Base-by-base conservation (phyloP, 78 protist species). In the Mantamonas sphyraenae region DNA sequence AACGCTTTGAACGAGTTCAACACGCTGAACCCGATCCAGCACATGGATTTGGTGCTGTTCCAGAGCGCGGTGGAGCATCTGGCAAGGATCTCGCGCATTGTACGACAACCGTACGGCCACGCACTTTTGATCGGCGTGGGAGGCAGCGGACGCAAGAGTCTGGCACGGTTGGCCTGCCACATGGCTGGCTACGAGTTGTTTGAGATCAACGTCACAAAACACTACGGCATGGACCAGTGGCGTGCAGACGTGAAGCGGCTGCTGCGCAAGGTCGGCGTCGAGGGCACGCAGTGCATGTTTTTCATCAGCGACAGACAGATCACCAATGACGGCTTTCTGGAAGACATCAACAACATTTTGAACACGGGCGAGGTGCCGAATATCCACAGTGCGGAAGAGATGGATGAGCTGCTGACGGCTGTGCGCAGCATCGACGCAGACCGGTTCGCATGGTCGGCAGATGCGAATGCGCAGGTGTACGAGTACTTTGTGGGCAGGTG, bases 361-460 rank as follows among this genome's bases (percentile, higher is more conserved):
- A 81, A 85, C 77, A 55, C 90, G 0, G 97, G 94, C 50, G 97
- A 93, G 40, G 93, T 93, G 9, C 94, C 95, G 38, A 83, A 84
- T 53, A 4, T 92, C 38, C 82, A 60, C 35, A 63, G 47, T 28
- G 53, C 1, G 33, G 78, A 76, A 19, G 89, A 79, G 35, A 2
- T 74, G 34, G 92, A 86, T 39, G 33, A 5, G 17, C 85, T 90
- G 40, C 17, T 26, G 73, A 16, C 2, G 26, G 53, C 59, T 22
- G 77, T 89, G 83, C 45, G 76, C 19, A 72, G 77, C 7, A 79
- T 73, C 9, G 63, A 78, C 65, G 28, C 45, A 7, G 43, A 47
- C 12, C 71, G 64, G 7, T 79, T 77, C 56, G 16, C 12, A 9
- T n/a, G n/a, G n/a, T 16, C 28, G 12, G 53, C 53, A n/a, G 80